Evolutionary conservation across 345 rosid genomes (phyloP).

Genomic region (Salix dunnii): DNA sequence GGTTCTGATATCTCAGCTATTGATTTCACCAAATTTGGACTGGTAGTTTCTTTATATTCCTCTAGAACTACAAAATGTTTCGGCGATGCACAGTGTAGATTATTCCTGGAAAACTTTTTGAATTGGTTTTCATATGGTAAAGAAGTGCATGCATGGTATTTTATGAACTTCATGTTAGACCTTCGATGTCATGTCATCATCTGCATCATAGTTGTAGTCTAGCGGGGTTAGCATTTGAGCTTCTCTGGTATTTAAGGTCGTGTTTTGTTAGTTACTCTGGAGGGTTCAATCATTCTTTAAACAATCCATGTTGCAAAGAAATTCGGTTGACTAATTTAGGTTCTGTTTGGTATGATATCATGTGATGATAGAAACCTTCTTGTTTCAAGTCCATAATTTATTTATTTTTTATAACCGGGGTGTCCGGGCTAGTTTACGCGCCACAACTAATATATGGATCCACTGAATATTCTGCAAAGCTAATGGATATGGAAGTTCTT

Average conservation of each 20-base stretch:
- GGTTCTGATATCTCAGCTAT: not conserved
- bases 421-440: no score
- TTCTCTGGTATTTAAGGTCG: not conserved
- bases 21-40: not conserved
- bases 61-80: not conserved
- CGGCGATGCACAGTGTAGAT: not conserved
- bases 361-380: no score
- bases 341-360: no score
- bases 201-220: not conserved
- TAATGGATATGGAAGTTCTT: no score
- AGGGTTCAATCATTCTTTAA: not conserved
- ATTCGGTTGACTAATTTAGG: no score
- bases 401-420: no score
- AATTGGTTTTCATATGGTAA: no score
- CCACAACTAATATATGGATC: no score
- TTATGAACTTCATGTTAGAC: not conserved
- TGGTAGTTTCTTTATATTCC: not conserved
- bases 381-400: no score
- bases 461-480: no score
- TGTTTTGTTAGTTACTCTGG: not conserved
- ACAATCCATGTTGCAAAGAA: not conserved
- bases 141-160: no score
- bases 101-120: not conserved
- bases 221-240: not conserved
- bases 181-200: not conserved